phyloP scores from a whole-genome alignment of 768 basidiomycete genomes.

The Candolleomyces eurysporus region DNA sequence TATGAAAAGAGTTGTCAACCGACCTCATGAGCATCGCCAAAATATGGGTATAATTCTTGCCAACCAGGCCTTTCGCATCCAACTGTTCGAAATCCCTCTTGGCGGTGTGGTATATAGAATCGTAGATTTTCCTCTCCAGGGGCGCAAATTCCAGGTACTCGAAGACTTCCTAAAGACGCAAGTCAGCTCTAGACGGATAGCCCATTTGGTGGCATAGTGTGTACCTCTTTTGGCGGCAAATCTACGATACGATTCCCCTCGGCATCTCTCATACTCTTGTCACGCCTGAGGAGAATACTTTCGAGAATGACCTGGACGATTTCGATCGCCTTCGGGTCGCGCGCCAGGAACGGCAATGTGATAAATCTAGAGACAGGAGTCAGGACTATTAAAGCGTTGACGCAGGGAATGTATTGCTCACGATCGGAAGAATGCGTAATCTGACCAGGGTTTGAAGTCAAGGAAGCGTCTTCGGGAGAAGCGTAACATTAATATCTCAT shows the following conservation, averaged over 20 bases:
- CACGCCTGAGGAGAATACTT: slow-evolving; percentile 80
- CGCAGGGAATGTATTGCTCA: slow-evolving; percentile 32
- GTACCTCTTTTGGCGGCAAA: slow-evolving; percentile 80
- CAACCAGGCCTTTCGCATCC: slow-evolving; percentile 72
- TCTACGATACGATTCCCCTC: slow-evolving; percentile 88
- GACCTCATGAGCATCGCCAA: slow-evolving; percentile 95
- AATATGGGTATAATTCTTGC: slow-evolving; percentile 83
- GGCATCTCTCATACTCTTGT: slow-evolving; percentile 88
- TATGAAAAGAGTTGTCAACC: slow-evolving; percentile 17
- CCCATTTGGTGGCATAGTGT: not conserved
- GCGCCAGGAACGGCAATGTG: slow-evolving; percentile 86
- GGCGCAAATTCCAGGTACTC: slow-evolving; percentile 80
- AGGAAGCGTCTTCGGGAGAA: slow-evolving; percentile 61
- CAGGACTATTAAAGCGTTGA: not conserved
- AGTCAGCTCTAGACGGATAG: not conserved
- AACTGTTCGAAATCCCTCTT: slow-evolving; percentile 80
- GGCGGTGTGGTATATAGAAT: slow-evolving; percentile 76
- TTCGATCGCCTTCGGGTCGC: slow-evolving; percentile 90
- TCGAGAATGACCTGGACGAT: slow-evolving; percentile 94
- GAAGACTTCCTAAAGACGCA: slow-evolving; percentile 48
- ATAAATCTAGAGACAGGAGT: slow-evolving; percentile 59
- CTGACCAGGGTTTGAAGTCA: slow-evolving; percentile 77
- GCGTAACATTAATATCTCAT: not conserved
- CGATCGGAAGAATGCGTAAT: slow-evolving; percentile 87
- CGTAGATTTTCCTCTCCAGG: slow-evolving; percentile 84